A percentile compares a stretch with the other conserved stretches of the same genome.
Evolutionary conservation across 2,329 filamentous ascomycete species (phyloP).

Genomic region (Xylaria sp.): DNA sequence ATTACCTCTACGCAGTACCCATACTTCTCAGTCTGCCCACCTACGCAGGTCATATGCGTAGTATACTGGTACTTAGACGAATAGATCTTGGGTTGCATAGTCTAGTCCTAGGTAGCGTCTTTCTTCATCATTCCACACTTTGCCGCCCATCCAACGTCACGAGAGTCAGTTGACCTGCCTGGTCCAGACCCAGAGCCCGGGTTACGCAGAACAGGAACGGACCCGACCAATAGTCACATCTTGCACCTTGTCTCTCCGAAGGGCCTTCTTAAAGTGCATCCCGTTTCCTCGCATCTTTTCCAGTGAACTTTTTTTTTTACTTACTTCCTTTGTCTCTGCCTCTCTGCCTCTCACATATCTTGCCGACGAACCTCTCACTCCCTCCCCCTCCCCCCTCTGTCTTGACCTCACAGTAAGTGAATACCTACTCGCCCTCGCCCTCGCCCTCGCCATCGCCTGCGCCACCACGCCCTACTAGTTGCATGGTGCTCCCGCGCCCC

Average conservation of each 20-base stretch:
- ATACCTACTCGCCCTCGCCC: not conserved
- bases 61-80: not conserved
- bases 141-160: conserved; percentile 34
- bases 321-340: not conserved
- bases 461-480: conserved; percentile 12
- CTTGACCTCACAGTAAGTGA: conserved; percentile 20
- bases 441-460: not conserved
- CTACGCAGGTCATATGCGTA: not conserved
- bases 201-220: conserved; percentile 22
- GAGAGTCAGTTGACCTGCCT: conserved; percentile 36
- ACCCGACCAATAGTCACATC: conserved; percentile 13
- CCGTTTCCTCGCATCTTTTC: too few species aligned
- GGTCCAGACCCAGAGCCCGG: conserved; percentile 15
- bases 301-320: not conserved
- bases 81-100: not conserved
- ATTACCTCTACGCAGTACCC: too few species aligned
- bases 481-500: not conserved
- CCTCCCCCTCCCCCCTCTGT: not conserved
- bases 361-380: not conserved
- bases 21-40: not conserved
- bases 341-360: not conserved
- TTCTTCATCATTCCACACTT: conserved; percentile 31
- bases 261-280: not conserved
- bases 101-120: conserved; percentile 3
- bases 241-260: not conserved